Evolutionary conservation across 2,329 filamentous ascomycete genomes (phyloP), one percentile per base, ranked within the genome.

Genomic region (Colletotrichum sp.): DNA sequence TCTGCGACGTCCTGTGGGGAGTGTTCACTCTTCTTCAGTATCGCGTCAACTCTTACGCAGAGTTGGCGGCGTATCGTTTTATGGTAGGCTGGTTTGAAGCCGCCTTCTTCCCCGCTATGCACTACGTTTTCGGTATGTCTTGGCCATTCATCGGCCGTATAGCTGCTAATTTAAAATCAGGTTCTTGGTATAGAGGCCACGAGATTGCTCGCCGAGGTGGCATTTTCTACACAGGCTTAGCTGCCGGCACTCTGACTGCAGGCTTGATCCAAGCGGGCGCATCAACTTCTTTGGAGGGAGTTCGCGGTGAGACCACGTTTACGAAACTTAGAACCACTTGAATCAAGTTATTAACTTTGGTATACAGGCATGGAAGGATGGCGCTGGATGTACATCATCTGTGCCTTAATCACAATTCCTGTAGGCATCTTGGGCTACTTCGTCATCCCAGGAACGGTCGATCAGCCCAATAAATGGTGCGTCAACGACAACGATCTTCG

Each of bases 1-100:
- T 74, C 78, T 5, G 74, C 77, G 89, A 92, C 73, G 77, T 91
- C 4, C 80, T 84, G 2, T 92, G 91, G 90, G 90, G 90, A 0
- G 80, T 91, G 34, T 90, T 92, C 75, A 92, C 90, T 0, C 83
- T 92, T 10, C 82, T 91, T 78, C 59, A 77, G 75, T 55, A 55
- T 78, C 65, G 77, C 67, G 13, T 79, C 77, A 75, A 61, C 77
- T 82, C 39, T 39, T 82, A 32, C 28, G 71, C 30, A 55, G 78
- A 39, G 72, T 84, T 75, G 18, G 73, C 73, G 2, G 73, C 73
- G 24, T 75, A 75, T 16, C 78, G 84, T 1, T 86, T 86, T 64
- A 82, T 84, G 59, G 78, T 84, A 3, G 83, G 83, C 4, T 79
- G 83, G n/a, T 81, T 84, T 55, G 82, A 75, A 48, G 16, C 16